Base-by-base conservation (phyloP, 2,329 filamentous ascomycete species). In the Keithomyces neogunnii region DNA sequence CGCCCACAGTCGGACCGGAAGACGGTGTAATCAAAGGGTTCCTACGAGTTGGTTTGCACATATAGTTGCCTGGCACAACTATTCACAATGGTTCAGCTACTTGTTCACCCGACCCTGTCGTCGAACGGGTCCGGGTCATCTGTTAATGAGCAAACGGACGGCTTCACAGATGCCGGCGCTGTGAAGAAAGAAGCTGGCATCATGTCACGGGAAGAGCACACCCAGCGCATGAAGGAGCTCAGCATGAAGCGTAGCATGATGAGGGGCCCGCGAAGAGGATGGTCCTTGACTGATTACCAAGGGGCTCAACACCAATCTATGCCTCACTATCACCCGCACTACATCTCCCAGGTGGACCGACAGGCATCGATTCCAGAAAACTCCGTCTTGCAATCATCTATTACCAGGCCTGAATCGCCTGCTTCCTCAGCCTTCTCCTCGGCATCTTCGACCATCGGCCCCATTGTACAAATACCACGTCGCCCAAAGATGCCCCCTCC, bases 261-360 rank as follows among this genome's bases (percentile, higher is more conserved):
- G 57, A 68, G 68, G 46, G 56, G 66, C 5, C 73, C 74, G 2
- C 66, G 72, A 42, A 69, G 74, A 40, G 72, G 74, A 13, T 74
- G 73, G 62, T 75, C 74, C 33, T 67, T 73, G 60, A 69, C 71
- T 43, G 73, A 77, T 40, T 73, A 72, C 49, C 67, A 69, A 48
- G 64, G 64, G 45, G 63, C 65, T 19, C 48, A 63, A 57, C 43
- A 59, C 33, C 46, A 45, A 46, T 43, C 29, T 9, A 48, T 42
- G 46, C 26, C 30, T 39, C 32, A 54, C n/a, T 26, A 49, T 13
- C 36, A 49, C 29, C 52, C 44, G 26, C 39, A 51, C 44, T 49
- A 49, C 46, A 51, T 59, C 11, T 51, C 61, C 8, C 60, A 62
- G 11, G 47, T 63, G 35, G 59, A 62, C 11, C 60, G 56, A 19